phyloP scores from a whole-genome alignment of 2,329 filamentous ascomycete species.

The Chrysosporium queenslandicum region DNA sequence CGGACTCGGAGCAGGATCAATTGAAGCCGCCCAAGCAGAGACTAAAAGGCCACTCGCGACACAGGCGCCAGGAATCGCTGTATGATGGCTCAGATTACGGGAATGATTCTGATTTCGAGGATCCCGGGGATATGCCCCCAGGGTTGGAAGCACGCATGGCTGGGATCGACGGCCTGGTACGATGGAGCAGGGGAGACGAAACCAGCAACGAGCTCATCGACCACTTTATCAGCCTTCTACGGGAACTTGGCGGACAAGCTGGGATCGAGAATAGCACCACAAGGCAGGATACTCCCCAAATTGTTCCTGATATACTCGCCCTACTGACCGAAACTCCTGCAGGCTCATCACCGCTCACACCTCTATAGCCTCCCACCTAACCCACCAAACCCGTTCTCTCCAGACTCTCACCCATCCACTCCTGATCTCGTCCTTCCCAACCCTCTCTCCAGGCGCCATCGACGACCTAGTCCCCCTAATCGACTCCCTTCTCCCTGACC shows the following conservation, averaged over 20 bases:
- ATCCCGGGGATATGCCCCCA: constrained; percentile 43
- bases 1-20: constrained; percentile 17
- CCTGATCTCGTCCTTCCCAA: constrained; percentile 47
- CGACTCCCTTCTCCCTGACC: constrained; percentile 42
- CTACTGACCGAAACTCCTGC: constrained; percentile 11
- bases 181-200: constrained; percentile 45
- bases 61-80: constrained; percentile 36
- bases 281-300: constrained; percentile 33
- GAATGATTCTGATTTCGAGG: constrained; percentile 46
- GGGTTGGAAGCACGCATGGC: constrained; percentile 47
- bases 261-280: constrained; percentile 48
- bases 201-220: constrained; percentile 46
- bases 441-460: constrained; percentile 44
- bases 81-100: constrained; percentile 53
- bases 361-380: constrained; percentile 50
- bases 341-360: constrained; percentile 51
- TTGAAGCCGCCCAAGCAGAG: constrained; percentile 24
- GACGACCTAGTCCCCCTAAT: constrained; percentile 50
- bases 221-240: constrained; percentile 43
- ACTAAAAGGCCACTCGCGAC: constrained; percentile 28
- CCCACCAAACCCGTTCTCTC: constrained; percentile 50
- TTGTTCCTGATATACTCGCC: neutral
- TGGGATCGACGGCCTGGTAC: constrained; percentile 45
- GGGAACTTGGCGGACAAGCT: constrained; percentile 47
- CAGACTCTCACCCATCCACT: constrained; percentile 50